Evolutionary conservation across 2,329 filamentous ascomycete species (phyloP).

Genomic region (Epicoccum nigrum): DNA sequence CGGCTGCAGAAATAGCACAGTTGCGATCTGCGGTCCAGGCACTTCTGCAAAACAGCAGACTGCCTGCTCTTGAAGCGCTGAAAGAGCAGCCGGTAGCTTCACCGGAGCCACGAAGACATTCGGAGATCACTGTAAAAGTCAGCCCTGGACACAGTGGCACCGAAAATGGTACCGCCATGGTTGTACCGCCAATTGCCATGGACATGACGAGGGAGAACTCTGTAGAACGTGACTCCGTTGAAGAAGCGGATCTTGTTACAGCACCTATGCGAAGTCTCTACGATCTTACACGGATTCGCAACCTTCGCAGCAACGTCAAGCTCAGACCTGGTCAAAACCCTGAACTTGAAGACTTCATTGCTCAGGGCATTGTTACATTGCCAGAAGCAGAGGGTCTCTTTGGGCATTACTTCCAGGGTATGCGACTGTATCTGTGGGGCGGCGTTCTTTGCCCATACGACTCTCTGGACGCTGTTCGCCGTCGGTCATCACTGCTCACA

Average conservation of each 20-base stretch:
- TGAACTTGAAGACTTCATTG: constrained; percentile 41
- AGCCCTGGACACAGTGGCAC: constrained; percentile 35
- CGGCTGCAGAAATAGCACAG: constrained; percentile 32
- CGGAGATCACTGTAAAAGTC: constrained; percentile 16
- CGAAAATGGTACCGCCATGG: constrained; percentile 33
- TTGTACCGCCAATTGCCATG: constrained; percentile 42
- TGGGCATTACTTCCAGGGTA: constrained; percentile 36
- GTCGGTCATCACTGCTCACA: constrained; percentile 40
- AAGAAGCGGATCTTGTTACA: constrained; percentile 34
- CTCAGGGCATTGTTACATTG: constrained; percentile 35
- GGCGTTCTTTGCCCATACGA: constrained; percentile 40
- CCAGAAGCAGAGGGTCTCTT: constrained; percentile 41
- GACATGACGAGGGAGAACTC: constrained; percentile 45
- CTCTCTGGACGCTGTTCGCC: constrained; percentile 37
- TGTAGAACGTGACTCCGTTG: constrained; percentile 35
- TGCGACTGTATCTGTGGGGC: constrained; percentile 43
- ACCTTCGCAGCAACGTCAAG: constrained; percentile 36
- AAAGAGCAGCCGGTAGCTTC: constrained; percentile 19
- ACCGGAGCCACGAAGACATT: constrained; percentile 17
- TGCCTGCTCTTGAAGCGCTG: constrained; percentile 29
- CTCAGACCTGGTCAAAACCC: constrained; percentile 34
- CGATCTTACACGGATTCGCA: constrained; percentile 42
- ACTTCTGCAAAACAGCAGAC: constrained; percentile 36
- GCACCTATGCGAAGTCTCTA: constrained; percentile 46
- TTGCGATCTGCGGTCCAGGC: constrained; percentile 36